Evolutionary conservation across 805 yeast genomes (phyloP), one percentile per base, ranked within the genome.

Genomic region (Schizosaccharomyces cryophilus): DNA sequence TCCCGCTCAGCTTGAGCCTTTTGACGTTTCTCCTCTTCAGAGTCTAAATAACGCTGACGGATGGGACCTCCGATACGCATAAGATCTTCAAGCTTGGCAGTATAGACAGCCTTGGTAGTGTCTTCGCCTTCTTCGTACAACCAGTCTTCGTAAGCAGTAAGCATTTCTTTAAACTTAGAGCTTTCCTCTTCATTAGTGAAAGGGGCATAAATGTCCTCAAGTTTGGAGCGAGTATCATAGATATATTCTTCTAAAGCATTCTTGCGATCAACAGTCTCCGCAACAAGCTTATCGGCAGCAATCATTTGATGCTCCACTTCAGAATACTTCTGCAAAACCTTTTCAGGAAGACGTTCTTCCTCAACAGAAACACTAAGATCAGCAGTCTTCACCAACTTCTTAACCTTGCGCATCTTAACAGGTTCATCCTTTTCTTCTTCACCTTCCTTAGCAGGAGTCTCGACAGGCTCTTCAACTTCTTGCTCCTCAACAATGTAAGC

Each of bases 231-330:
- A 75, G 90, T 82, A 69, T 87, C 95, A 77, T 93, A 93, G 70
- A 93, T 93, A 80, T 93, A 93, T 79, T 93, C 99, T 79, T 93
- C 98, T 64, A 93, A 79, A 66, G 95, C 93, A 74, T 93, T 93
- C 84, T 93, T 93, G 75, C 88, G 87, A 77, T 93, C 96, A 79
- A 93, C 97, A 66, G 97, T 93, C 77, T 93, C 97, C 66, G 94
- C 94, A 66, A 93, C 96, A 68, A 90, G 83, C 78, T 89, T 93
- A 75, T 93, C 99, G 71, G 84, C 88, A 72, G 87, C 81, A 66
- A 80, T 78, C 83, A 93, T 76, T 72, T 84, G 79, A 70, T 81
- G 80, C 78, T 93, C 99, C 73, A 77, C 76, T 79, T 93, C 97
- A 64, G 84, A 78, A 66, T 77, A 78, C 56, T 51, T 51, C 35